These are phyloP conservation scores for Agaricus sinodeliciosus DNA, from an alignment of 768 basidiomycete genomes.

Conservation along the genomic window DNA sequence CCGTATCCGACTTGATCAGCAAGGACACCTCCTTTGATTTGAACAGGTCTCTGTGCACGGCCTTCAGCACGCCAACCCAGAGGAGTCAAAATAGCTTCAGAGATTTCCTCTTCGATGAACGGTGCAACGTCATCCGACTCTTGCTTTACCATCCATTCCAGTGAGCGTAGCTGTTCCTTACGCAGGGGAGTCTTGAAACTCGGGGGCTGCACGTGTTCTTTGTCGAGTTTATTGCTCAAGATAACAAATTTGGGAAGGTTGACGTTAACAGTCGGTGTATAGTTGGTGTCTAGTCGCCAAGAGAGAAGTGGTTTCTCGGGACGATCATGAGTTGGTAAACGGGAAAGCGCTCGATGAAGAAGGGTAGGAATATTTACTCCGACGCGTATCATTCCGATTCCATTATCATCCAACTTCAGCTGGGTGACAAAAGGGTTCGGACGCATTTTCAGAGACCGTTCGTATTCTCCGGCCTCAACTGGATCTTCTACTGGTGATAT, in stretches of 20 bases:
- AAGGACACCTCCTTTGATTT: constrained; percentile 81
- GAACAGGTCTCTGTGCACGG: constrained; percentile 70
- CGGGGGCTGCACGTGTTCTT: constrained; percentile 68
- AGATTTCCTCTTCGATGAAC: constrained; percentile 92
- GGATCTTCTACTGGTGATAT: constrained; percentile 76
- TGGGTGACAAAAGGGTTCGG: constrained; percentile 86
- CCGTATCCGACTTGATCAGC: constrained; percentile 97
- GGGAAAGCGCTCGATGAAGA: constrained; percentile 78
- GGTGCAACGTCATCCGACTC: constrained; percentile 59
- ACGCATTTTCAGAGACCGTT: constrained; percentile 79
- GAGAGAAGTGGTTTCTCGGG: constrained; percentile 46
- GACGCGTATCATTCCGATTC: constrained; percentile 67
- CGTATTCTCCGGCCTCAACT: constrained; percentile 82
- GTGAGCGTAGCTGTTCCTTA: constrained; percentile 81
- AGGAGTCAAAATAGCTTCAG: constrained; percentile 80
- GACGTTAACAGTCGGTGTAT: constrained; percentile 54
- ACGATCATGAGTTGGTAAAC: constrained; percentile 57
- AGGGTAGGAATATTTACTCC: constrained; percentile 87
- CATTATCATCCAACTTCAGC: constrained; percentile 56
- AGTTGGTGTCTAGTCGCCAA: constrained; percentile 82
- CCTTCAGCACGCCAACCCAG: constrained; percentile 95
- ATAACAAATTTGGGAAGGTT: constrained; percentile 62
- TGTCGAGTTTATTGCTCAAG: constrained; percentile 68
- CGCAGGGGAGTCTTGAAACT: constrained; percentile 72
- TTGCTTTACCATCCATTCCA: constrained; percentile 88